Base-by-base conservation (phyloP, 306 rosid genomes). In the Quercus engelmannii region DNA sequence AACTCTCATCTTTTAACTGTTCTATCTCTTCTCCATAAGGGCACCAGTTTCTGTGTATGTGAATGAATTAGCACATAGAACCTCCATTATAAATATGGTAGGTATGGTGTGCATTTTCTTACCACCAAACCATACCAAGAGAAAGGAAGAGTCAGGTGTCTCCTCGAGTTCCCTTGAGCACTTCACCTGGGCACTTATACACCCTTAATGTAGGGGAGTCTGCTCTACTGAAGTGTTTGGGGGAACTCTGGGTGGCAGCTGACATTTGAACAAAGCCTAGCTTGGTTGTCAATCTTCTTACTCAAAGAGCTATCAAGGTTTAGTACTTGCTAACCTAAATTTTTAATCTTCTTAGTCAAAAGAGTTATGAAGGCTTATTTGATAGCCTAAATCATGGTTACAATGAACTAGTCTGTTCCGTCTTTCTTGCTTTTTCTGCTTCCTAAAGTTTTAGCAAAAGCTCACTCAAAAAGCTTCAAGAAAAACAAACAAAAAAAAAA, bases 141-240 rank as follows among this genome's bases (percentile, higher is more conserved):
- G 8, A 31, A 68, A 33, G 15, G 6, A n/a, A 17, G n/a, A 12
- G 52, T 35, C 52, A 68, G 72, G 4, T 81, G 83, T 78, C 52
- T 49, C 85, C 82, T 81, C 73, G 81, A 81, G 86, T 88, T 88
- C 88, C 88, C 82, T 80, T 74, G 76, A 83, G 25, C 89, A 81
- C 89, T 88, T 88, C 89, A 77, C 38, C 73, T 61, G 65, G 69
- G 55, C 74, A 31, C 4, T 8, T 52, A 4, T 5, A 43, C 58
- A 38, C 54, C 71, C 12, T 23, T 35, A 57, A n/a, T 18, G 52
- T 68, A 19, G 12, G 23, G 5, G 10, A 55, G 65, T 52, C 49
- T 70, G 21, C 35, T 67, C 55, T 75, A 77, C 81, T 87, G 88
- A 87, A 87, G 86, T 84, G 86, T 84, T 84, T 84, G 86, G 82